Evolutionary conservation across 2,329 filamentous ascomycete genomes (phyloP).

Genomic region (Stachybotrys elegans): DNA sequence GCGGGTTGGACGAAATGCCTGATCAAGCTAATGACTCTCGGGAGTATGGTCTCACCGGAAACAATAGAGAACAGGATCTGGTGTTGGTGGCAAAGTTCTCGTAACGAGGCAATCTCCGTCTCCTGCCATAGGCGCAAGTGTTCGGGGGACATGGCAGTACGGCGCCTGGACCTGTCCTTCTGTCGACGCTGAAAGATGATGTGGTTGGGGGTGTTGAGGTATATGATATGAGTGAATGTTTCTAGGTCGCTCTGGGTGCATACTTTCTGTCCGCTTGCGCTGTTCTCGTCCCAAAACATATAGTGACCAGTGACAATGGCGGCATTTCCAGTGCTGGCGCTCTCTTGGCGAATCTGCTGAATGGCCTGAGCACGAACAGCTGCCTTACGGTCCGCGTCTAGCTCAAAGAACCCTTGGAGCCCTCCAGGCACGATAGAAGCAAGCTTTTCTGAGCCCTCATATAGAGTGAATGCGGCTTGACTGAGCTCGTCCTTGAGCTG

Average conservation of each 20-base stretch:
- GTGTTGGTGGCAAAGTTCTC: slow-evolving; percentile 35
- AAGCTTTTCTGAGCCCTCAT: slow-evolving; percentile 7
- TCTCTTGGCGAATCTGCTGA: background rate
- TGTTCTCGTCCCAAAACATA: slow-evolving; percentile 18
- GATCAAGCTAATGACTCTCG: slow-evolving; percentile 5
- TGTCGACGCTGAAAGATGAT: slow-evolving; percentile 30
- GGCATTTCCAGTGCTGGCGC: background rate
- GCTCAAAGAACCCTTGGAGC: background rate
- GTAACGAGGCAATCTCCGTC: slow-evolving; percentile 37
- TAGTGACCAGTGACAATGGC: background rate
- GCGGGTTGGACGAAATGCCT: slow-evolving; percentile 6
- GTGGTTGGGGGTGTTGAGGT: slow-evolving; percentile 38
- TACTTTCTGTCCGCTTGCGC: slow-evolving; percentile 23
- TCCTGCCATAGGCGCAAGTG: slow-evolving; percentile 44
- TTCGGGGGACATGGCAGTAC: slow-evolving; percentile 22
- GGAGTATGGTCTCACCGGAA: slow-evolving; percentile 6
- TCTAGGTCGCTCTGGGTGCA: slow-evolving; percentile 39
- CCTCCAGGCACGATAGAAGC: too few species aligned
- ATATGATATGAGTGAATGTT: slow-evolving; percentile 53
- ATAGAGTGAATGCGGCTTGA: slow-evolving; percentile 35
- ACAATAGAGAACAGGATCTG: slow-evolving; percentile 40
- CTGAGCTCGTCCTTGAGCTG: slow-evolving; percentile 30
- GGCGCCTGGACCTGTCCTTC: slow-evolving; percentile 30
- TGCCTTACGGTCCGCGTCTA: background rate
- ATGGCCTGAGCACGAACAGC: background rate